Percentiles rank a stretch among this genome's conserved stretches.
Conservation (phyloP, 2,329 filamentous ascomycete species). For the Scedosporium aurantiacum region DNA sequence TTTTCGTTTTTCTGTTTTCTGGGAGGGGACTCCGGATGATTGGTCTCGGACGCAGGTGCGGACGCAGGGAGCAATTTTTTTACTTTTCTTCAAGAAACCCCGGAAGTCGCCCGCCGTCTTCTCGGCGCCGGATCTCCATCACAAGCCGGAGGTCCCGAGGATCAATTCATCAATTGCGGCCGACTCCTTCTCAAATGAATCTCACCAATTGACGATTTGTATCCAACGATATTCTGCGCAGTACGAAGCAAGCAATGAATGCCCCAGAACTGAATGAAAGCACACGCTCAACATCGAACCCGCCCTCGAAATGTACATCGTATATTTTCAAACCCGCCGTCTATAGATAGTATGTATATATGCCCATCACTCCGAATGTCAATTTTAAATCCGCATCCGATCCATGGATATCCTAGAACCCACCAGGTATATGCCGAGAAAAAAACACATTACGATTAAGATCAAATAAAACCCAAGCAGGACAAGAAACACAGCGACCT, state of each 20-base stretch:
- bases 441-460: not conserved
- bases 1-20: no score
- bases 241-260: not conserved
- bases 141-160: no score
- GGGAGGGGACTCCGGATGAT: no score
- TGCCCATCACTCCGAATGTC: not conserved
- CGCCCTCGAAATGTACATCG: not conserved
- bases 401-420: not conserved
- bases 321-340: not conserved
- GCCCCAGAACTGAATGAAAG: not conserved
- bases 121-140: no score
- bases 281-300: not conserved
- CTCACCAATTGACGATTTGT: not conserved
- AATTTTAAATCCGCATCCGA: not conserved
- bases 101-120: no score
- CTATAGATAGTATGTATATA: not conserved
- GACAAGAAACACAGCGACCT: not conserved
- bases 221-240: not conserved
- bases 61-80: no score
- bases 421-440: not conserved
- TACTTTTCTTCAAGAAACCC: no score
- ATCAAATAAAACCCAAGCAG: not conserved
- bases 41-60: no score
- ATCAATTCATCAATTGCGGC: no score
- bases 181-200: no score